Evolutionary conservation across 768 basidiomycete genomes (phyloP).

Genomic region (Tremella yokohamensis): DNA sequence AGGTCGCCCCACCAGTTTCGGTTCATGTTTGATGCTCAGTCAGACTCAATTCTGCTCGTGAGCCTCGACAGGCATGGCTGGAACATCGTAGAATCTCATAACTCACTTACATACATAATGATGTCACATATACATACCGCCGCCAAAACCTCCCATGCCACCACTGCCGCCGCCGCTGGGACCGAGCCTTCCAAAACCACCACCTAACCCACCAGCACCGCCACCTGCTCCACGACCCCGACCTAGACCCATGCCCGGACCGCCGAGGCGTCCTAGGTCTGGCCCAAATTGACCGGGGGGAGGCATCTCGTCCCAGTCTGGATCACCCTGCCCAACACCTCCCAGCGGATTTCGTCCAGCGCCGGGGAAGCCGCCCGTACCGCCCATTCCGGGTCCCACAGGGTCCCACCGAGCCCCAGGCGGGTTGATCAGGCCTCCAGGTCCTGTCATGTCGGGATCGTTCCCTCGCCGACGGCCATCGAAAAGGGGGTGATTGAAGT

Average conservation of each 20-base stretch:
- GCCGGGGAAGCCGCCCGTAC: slow-evolving; percentile 28
- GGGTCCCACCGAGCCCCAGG: slow-evolving; percentile 51
- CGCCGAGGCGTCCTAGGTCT: slow-evolving; percentile 39
- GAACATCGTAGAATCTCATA: no score
- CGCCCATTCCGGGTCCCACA: slow-evolving; percentile 39
- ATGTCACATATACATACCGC: slow-evolving; percentile 28
- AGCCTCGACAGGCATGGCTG: no score
- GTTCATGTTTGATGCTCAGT: no score
- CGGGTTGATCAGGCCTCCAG: slow-evolving; percentile 47
- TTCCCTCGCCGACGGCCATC: slow-evolving; percentile 29
- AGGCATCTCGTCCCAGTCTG: slow-evolving; percentile 45
- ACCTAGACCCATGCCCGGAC: slow-evolving; percentile 22
- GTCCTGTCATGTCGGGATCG: slow-evolving; percentile 28
- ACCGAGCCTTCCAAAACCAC: slow-evolving; percentile 14
- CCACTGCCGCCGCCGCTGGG: slow-evolving; percentile 11
- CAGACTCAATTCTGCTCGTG: no score
- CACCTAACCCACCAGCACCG: slow-evolving; percentile 8
- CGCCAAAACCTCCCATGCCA: slow-evolving; percentile 20
- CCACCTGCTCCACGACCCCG: slow-evolving; percentile 17
- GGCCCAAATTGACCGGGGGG: slow-evolving; percentile 49
- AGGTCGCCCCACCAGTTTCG: no score
- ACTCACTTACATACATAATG: neutral
- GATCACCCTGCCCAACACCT: slow-evolving; percentile 36
- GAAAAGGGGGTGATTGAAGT: slow-evolving; percentile 49
- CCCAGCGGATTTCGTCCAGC: slow-evolving; percentile 37